A percentile compares a stretch with the other conserved stretches of the same genome.
Conservation (phyloP, 208 protist species). For the Blastocrithidia nonstop region DNA sequence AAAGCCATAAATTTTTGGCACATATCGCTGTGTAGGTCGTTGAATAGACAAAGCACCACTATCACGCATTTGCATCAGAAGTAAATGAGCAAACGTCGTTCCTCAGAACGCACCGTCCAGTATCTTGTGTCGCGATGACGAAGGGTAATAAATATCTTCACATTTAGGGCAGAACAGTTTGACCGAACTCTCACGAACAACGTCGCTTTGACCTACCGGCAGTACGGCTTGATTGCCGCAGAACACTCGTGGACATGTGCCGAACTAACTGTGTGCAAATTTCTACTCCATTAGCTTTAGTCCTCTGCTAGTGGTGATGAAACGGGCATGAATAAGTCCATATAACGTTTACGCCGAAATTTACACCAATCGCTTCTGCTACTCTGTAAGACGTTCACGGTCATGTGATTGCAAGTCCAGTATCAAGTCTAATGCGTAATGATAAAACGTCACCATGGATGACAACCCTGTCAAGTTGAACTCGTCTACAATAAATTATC, state of each 20-base stretch:
- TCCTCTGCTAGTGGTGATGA: conserved; percentile 94
- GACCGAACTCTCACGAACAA: conserved; percentile 84
- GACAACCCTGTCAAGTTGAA: conserved; percentile 97
- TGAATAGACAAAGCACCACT: conserved; percentile 19
- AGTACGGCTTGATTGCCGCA: conserved; percentile 92
- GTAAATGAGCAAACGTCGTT: conserved; percentile 94
- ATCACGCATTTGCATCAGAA: conserved; percentile 71
- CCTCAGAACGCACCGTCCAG: conserved; percentile 96
- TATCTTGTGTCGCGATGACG: conserved; percentile 84
- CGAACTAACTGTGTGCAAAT: conserved; percentile 91
- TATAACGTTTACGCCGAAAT: conserved; percentile 95
- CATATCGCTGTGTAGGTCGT: conserved; percentile 71
- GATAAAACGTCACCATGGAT: conserved; percentile 93
- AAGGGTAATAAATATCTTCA: conserved; percentile 94
- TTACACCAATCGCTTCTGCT: conserved; percentile 93
- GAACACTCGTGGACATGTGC: conserved; percentile 91
- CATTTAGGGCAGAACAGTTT: conserved; percentile 97
- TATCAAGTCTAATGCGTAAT: conserved; percentile 96
- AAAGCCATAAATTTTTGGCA: conserved; percentile 96
- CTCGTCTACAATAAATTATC: conserved; percentile 95
- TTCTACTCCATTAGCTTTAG: conserved; percentile 96
- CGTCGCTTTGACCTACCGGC: conserved; percentile 92
- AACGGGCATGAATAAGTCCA: conserved; percentile 97
- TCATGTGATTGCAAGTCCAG: conserved; percentile 88
- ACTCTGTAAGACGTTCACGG: conserved; percentile 88